A percentile compares a stretch with the other conserved stretches of the same genome.
phyloP scores from a whole-genome alignment of 148 eudicot genomes.

The Polygonum aviculare region DNA sequence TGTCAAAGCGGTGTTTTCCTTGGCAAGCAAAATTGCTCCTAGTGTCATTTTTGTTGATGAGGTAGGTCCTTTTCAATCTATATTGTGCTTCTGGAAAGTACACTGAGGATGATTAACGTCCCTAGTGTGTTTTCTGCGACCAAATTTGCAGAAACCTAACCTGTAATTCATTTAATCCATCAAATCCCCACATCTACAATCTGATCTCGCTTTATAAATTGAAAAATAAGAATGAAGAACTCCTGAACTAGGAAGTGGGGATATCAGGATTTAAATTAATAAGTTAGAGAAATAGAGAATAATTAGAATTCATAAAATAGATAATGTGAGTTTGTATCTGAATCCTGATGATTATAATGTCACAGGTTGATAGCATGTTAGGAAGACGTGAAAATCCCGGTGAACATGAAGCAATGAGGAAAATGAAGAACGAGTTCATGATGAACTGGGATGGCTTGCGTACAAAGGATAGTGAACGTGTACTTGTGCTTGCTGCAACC shows the following conservation, averaged over 20 bases:
- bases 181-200: too few relatives aligned
- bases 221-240: too few relatives aligned
- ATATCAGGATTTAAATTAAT: too few relatives aligned
- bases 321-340: too few relatives aligned
- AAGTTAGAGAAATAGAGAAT: too few relatives aligned
- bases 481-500: conserved; percentile 94
- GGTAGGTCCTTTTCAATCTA: conserved; percentile 8
- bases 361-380: conserved; percentile 75
- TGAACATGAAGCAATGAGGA: conserved; percentile 95
- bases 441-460: conserved; percentile 87
- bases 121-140: too few relatives aligned
- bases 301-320: too few relatives aligned
- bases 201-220: too few relatives aligned
- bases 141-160: too few relatives aligned
- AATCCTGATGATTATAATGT: background rate
- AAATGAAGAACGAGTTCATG: conserved; percentile 93
- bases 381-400: conserved; percentile 90
- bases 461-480: conserved; percentile 71
- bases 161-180: too few relatives aligned
- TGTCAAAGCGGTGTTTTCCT: conserved; percentile 78
- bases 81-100: background rate
- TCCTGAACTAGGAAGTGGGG: too few relatives aligned
- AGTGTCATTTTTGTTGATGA: conserved; percentile 89
- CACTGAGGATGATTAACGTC: too few relatives aligned
- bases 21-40: conserved; percentile 85